These are phyloP conservation scores for Tricholoma sp. DNA, from an alignment of 768 basidiomycete species.

Conservation along the genomic window DNA sequence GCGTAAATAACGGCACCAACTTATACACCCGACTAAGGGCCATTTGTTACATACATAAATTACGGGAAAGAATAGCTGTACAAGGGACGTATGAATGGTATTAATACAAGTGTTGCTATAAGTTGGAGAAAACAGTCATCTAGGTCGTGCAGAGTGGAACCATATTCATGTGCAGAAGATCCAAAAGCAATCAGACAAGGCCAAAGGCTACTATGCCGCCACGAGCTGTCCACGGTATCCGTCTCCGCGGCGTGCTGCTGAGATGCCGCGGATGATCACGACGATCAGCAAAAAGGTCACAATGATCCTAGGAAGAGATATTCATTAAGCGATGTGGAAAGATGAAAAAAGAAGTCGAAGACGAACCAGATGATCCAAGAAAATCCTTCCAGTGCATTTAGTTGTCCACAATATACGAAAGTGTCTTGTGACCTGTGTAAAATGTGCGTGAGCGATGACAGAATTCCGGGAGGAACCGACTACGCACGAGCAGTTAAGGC, in stretches of 20 bases:
- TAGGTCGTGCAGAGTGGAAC: neutral
- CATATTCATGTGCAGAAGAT: neutral
- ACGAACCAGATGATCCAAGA: slow-evolving; percentile 72
- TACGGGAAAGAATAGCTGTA: neutral
- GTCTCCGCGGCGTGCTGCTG: slow-evolving; percentile 63
- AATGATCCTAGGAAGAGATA: no score
- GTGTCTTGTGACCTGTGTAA: slow-evolving; percentile 30
- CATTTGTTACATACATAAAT: no score
- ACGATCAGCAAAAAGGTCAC: slow-evolving; percentile 56
- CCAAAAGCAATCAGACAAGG: neutral
- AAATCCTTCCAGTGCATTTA: slow-evolving; percentile 72
- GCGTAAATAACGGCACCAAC: no score
- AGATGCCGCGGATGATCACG: slow-evolving; percentile 56
- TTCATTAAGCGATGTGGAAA: neutral
- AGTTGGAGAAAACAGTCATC: neutral
- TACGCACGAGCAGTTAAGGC: slow-evolving; percentile 61
- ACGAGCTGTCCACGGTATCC: slow-evolving; percentile 57
- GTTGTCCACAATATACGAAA: slow-evolving; percentile 66
- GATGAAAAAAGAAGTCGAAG: neutral
- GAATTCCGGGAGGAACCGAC: neutral
- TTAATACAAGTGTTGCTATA: neutral
- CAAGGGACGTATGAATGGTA: neutral
- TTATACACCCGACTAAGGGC: no score
- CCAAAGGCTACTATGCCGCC: neutral
- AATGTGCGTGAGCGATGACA: neutral